Percentiles rank a stretch among this genome's conserved stretches.
phyloP scores from a whole-genome alignment of 306 rosid species.

The Acmispon strigosus region DNA sequence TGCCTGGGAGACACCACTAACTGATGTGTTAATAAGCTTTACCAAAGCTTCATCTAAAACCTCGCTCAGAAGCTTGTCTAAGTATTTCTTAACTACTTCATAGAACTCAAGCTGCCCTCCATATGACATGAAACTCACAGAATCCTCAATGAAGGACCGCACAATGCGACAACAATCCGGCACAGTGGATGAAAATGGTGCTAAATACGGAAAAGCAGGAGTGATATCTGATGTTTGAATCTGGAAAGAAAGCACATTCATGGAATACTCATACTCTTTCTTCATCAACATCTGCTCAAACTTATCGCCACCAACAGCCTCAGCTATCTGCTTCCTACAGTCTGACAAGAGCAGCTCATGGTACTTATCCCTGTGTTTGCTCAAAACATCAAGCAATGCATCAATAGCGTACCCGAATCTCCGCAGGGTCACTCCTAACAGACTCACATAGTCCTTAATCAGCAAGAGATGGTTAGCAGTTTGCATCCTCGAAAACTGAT shows the following conservation, averaged over 20 bases:
- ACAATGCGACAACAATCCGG: constrained; percentile 98
- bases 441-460: constrained; percentile 94
- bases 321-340: constrained; percentile 86
- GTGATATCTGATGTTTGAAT: constrained; percentile 72
- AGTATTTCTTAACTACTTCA: constrained; percentile 86
- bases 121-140: constrained; percentile 95
- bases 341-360: constrained; percentile 89
- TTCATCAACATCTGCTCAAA: constrained; percentile 98
- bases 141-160: constrained; percentile 92
- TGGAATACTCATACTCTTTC: constrained; percentile 93
- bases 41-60: constrained; percentile 72
- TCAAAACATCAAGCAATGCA: constrained; percentile 88
- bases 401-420: constrained; percentile 93
- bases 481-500: constrained; percentile 97
- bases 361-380: constrained; percentile 96
- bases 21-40: constrained; percentile 71
- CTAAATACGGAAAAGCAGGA: constrained; percentile 90
- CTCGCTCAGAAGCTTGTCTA: constrained; percentile 77
- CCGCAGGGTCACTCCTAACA: constrained; percentile 81
- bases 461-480: constrained; percentile 91
- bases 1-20: constrained; percentile 82
- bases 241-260: constrained; percentile 98
- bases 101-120: constrained; percentile 97
- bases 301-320: constrained; percentile 80
- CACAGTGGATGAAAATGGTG: constrained; percentile 88